Base-by-base conservation (phyloP, 768 basidiomycete genomes). In the Mycena galericulata region DNA sequence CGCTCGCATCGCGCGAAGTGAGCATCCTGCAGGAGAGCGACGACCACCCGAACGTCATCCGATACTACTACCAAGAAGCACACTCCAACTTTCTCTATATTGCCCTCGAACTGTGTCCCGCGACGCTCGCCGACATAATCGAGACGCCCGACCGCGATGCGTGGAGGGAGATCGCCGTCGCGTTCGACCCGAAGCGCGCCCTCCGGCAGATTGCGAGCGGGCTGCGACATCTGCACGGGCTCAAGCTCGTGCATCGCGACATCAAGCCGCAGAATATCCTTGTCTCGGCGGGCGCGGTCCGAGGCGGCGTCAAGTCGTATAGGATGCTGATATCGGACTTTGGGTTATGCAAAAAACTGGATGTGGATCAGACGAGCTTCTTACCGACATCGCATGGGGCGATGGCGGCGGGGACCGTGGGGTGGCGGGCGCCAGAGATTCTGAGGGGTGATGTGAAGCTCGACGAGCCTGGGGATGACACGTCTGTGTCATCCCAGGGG, bases 201-300 rank as follows among this genome's bases (percentile, higher is more conserved):
- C 80, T 99, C 67, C 86, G 84, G 53, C 95, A 99, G 79, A 92
- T 99, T 57, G 89, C 96, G 10, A 87, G 90, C 34, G 98, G 98
- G 18, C 79, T 99, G 69, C 86, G 91, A 59, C 96, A 99, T 79
- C 84, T 99, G 12, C 97, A 99, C 77, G 92, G 89, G 10, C 88
- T 99, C 74, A 98, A 97, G 80, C 92, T 99, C 65, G 90, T 98
- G n/a, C 97, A 99, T 81, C 89, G 97, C 34, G 97, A 99, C 78
- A 98, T 99, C 80, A 99, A 99, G 75, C 97, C 97, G 6, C 97
- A 97, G 78, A 99, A 99, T 75, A 98, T 99, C 62, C 88, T 99
- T 17, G 86, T 99, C 14, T 94, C 95, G 17, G 83, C 83, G 17
- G 87, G 88, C 3, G 92, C 92, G 74, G 87, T 85, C 20, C 81